Evolutionary conservation across 257 asterid genomes (phyloP), one percentile per base, ranked within the genome.

Genomic region (Fraxinus cuspidata): DNA sequence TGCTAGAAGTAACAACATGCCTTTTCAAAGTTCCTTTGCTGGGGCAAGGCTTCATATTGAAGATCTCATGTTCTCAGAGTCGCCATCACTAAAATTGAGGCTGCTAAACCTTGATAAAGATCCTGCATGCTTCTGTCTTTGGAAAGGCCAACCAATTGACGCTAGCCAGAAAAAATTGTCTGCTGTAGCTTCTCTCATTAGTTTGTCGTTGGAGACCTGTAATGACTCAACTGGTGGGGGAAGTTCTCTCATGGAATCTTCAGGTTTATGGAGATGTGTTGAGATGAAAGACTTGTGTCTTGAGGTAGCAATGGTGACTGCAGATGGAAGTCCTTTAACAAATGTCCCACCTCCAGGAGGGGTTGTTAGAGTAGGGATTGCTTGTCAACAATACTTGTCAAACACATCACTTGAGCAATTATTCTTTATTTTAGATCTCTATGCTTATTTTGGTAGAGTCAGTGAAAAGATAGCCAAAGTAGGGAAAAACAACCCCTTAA

Each of bases 241-340:
- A 67, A 79, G 72, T 81, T 83, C 94, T 71, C 65, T 63, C 68
- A 68, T 69, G 74, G 77, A 70, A 70, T 80, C 86, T 82, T 80
- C 91, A 67, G 85, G 84, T 85, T 85, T 83, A 75, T 93, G 97
- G 97, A 91, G 82, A 83, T 93, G 97, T 74, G 88, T 96, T 79
- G 98, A 96, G 85, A 77, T 96, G 77, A 92, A 90, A 85, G 98
- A 83, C 40, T 40, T 85, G 74, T 82, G 92, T 85, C 79, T 93
- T 85, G 97, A 96, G 82, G 86, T 90, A 80, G 98, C 98, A n/a
- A 93, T 96, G 97, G 97, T 87, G 86, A 92, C 99, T 82, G 92
- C 97, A 60, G 99, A 96, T 88, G 98, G 99, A 72, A 90, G 88
- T 75, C 97, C 98, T 73, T 82, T 96, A 86, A 87, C 88, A 78